Conservation (phyloP, 306 rosid genomes). For the Medicago arabica region DNA sequence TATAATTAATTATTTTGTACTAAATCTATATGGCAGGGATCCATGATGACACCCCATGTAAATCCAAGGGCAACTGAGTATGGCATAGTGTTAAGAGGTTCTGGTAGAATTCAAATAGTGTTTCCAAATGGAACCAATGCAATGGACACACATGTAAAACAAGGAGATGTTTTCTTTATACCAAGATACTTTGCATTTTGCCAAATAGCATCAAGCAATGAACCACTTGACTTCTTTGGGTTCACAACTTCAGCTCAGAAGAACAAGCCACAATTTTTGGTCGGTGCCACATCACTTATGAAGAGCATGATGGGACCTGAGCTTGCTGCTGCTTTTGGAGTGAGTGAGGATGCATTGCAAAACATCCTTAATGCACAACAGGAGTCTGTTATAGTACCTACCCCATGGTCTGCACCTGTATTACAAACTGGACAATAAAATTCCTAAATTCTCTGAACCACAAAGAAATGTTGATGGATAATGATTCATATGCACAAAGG, state of each 20-base stretch:
- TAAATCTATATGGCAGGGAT: conserved; percentile 52
- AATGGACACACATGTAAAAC: conserved; percentile 57
- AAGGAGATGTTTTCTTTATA: conserved; percentile 81
- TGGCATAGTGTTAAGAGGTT: conserved; percentile 67
- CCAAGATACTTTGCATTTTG: conserved; percentile 78
- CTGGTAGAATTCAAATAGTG: conserved; percentile 69
- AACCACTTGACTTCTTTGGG: conserved; percentile 76
- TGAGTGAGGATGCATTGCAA: conserved; percentile 51
- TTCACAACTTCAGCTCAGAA: conserved; percentile 73
- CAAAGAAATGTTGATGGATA: too few relatives aligned
- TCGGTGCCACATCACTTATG: conserved; percentile 68
- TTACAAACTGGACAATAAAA: too few relatives aligned
- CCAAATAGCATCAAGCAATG: conserved; percentile 69
- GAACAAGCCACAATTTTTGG: conserved; percentile 78
- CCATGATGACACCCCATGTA: conserved; percentile 92
- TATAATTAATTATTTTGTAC: too few relatives aligned
- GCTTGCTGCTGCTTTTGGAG: conserved; percentile 70
- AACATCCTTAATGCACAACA: conserved; percentile 53
- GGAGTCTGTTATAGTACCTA: conserved; percentile 66
- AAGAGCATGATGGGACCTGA: conserved; percentile 65
- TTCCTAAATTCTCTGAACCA: too few relatives aligned
- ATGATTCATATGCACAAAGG: too few relatives aligned
- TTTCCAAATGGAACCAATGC: conserved; percentile 81
- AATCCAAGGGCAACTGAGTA: conserved; percentile 88
- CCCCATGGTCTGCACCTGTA: conserved; percentile 33